Conservation (phyloP, 306 rosid species). For the Fragaria vesca region DNA sequence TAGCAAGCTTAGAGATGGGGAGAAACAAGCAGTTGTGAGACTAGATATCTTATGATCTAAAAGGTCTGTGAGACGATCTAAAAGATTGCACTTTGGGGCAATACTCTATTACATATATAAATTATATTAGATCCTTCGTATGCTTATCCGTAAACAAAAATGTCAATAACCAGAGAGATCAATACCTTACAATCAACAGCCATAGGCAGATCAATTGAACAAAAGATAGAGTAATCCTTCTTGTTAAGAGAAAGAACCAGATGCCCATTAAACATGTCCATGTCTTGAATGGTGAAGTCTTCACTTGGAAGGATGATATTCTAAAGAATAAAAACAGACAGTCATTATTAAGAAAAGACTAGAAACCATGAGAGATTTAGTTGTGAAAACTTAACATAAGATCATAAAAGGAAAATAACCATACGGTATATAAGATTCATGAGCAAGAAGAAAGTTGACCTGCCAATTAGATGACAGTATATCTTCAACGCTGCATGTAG, state of each 20-base stretch:
- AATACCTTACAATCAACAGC: constrained; percentile 56
- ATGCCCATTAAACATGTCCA: constrained; percentile 82
- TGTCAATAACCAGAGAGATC: constrained; percentile 13
- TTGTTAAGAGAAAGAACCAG: constrained; percentile 76
- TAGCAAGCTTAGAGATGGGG: constrained; percentile 7
- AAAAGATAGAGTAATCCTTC: constrained; percentile 59
- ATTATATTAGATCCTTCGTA: not conserved
- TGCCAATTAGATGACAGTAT: constrained; percentile 55
- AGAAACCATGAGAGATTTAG: constrained; percentile 2
- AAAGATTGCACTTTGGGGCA: not conserved
- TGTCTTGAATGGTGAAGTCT: constrained; percentile 63
- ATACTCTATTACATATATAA: not conserved
- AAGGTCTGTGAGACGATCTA: not conserved
- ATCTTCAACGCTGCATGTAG: constrained; percentile 61
- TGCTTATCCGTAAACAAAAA: not conserved
- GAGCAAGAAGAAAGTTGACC: constrained; percentile 43
- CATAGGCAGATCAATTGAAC: constrained; percentile 71
- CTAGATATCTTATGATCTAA: constrained; percentile 11
- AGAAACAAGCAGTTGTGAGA: not conserved
- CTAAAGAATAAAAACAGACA: constrained; percentile 39
- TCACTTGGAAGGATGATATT: constrained; percentile 60
- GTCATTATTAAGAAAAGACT: constrained; percentile 25
- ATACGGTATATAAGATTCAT: not conserved
- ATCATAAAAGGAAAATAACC: not conserved
- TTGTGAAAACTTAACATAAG: constrained; percentile 3